Percentiles rank a stretch among this genome's conserved stretches.
Conservation (phyloP, 192 early-diverging fungal species). For the Mortierella hygrophila region DNA sequence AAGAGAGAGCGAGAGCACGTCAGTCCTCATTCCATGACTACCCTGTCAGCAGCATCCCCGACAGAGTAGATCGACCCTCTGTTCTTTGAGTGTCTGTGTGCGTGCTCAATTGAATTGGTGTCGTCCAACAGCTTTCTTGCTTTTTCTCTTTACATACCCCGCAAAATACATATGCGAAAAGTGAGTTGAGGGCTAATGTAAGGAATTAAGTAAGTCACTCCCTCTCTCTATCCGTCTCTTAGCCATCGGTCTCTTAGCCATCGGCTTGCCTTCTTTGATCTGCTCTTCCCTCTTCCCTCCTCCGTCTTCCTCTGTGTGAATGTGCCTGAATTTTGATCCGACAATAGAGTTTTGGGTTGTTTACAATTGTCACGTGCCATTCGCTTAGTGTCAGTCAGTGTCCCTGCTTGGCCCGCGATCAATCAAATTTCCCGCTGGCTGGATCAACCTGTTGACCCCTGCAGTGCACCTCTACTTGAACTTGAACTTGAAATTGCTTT, state of each 20-base stretch:
- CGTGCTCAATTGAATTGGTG: too few species aligned
- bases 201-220: too few species aligned
- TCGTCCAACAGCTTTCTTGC: background rate
- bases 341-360: background rate
- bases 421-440: background rate
- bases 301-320: background rate
- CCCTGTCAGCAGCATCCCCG: slow-evolving; percentile 22
- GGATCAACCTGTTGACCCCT: background rate
- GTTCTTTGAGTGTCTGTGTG: too few species aligned
- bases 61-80: background rate
- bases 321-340: slow-evolving; percentile 7
- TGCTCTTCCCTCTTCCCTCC: background rate
- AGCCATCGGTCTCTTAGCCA: background rate
- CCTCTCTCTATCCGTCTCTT: background rate
- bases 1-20: background rate
- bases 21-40: background rate
- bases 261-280: slow-evolving; percentile 1
- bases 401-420: slow-evolving; percentile 2
- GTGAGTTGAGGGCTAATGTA: background rate
- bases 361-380: background rate
- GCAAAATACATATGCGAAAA: background rate
- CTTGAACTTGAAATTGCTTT: too few species aligned
- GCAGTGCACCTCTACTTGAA: too few species aligned
- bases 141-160: background rate
- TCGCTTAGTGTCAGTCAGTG: background rate